Conservation (phyloP, 169 alveolate genomes). For the Plasmodium malariae region DNA sequence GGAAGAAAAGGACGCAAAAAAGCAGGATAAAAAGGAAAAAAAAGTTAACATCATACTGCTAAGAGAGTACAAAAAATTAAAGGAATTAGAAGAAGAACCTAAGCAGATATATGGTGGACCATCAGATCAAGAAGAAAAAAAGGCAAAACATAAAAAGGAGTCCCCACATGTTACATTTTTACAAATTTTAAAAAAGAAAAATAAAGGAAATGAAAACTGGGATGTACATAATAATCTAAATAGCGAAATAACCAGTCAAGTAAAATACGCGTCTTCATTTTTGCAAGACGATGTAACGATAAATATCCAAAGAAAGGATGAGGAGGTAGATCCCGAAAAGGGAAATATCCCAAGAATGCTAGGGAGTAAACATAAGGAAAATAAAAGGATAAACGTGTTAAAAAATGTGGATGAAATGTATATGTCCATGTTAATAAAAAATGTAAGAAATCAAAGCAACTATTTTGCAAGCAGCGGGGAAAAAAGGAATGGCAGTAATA, state of each 20-base stretch:
- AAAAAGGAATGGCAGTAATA: background rate
- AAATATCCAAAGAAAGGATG: background rate
- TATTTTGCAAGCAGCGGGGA: background rate
- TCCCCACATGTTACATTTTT: slow-evolving; percentile 35
- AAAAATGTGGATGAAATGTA: slow-evolving; percentile 37
- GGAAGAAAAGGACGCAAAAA: background rate
- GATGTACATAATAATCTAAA: background rate
- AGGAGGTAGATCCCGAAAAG: background rate
- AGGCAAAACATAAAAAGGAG: background rate
- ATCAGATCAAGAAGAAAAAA: background rate
- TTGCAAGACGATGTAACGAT: background rate
- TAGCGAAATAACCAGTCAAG: background rate
- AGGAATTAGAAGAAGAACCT: slow-evolving; percentile 9
- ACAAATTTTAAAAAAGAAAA: slow-evolving; percentile 35
- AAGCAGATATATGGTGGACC: background rate
- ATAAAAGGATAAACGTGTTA: background rate
- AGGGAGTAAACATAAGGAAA: background rate
- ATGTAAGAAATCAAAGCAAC: slow-evolving; percentile 36
- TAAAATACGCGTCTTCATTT: background rate
- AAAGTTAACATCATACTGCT: slow-evolving; percentile 7
- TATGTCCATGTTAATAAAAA: slow-evolving; percentile 27
- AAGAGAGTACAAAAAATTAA: slow-evolving; percentile 17
- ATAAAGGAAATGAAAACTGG: slow-evolving; percentile 11
- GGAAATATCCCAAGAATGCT: background rate
- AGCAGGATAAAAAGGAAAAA: slow-evolving; percentile 8